Conservation (phyloP, 225 moss, liverwort and hornwort species). For the Neckera pumila region DNA sequence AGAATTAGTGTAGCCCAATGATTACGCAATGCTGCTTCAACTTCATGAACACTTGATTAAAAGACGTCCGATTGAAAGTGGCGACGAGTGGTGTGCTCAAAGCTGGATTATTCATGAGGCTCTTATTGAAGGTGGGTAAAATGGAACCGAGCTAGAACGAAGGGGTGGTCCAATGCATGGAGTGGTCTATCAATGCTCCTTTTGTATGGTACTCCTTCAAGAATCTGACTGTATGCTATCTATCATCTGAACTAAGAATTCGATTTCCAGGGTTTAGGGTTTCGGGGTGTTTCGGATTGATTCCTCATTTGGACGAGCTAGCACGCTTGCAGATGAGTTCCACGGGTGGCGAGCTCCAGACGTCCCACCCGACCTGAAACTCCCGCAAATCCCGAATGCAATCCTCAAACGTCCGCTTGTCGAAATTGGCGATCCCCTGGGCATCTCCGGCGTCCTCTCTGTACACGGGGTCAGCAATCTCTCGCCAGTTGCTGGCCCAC, state of each 20-base stretch:
- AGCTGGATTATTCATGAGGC: background rate
- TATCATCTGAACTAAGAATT: background rate
- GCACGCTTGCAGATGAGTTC: constrained; percentile 6
- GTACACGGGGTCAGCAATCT: constrained; percentile 10
- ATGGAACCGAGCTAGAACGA: background rate
- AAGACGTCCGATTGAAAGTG: background rate
- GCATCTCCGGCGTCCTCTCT: background rate
- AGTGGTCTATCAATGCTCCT: background rate
- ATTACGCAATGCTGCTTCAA: background rate
- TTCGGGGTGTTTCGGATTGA: background rate
- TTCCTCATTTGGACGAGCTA: background rate
- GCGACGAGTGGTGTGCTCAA: background rate
- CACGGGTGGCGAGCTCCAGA: constrained; percentile 53
- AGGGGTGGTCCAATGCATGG: background rate
- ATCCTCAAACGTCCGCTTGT: background rate
- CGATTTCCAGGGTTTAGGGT: background rate
- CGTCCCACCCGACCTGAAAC: constrained; percentile 51
- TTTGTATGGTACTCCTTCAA: background rate
- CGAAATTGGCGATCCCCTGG: background rate
- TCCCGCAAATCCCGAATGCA: constrained; percentile 20
- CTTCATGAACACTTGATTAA: background rate
- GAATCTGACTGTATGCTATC: background rate
- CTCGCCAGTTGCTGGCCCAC: constrained; percentile 55
- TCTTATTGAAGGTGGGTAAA: background rate
- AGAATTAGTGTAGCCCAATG: background rate